Conservation (phyloP, 2,329 filamentous ascomycete genomes). For the Dactylellina haptotyla region DNA sequence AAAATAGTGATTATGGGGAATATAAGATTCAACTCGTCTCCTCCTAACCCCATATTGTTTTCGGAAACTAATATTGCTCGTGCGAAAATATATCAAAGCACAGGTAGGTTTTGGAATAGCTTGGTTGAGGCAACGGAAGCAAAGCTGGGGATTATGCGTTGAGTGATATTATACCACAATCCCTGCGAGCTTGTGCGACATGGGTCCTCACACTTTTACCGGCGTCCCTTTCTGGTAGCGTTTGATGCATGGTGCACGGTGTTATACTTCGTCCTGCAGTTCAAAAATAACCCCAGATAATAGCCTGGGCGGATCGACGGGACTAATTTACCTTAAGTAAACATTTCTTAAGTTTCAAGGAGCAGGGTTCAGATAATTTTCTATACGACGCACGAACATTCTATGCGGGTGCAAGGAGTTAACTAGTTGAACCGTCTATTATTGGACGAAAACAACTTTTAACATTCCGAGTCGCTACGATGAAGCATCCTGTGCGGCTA, state of each 20-base stretch:
- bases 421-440: neutral
- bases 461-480: conserved; percentile 33
- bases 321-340: conserved; percentile 40
- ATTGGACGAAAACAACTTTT: conserved; percentile 17
- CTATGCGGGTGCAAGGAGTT: conserved; percentile 1
- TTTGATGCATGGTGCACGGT: conserved; percentile 32
- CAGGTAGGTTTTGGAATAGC: neutral
- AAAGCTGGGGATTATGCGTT: conserved; percentile 28
- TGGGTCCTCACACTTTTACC: conserved; percentile 34
- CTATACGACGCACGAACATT: conserved; percentile 13
- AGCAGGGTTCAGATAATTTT: conserved; percentile 20
- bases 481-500: conserved; percentile 3
- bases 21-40: neutral
- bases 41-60: neutral
- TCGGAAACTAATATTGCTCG: conserved; percentile 2
- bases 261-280: conserved; percentile 23
- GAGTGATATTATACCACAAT: conserved; percentile 50
- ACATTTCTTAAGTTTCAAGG: conserved; percentile 15
- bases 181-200: conserved; percentile 46
- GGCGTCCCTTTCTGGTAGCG: conserved; percentile 37
- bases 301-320: conserved; percentile 49
- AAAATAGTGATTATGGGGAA: neutral
- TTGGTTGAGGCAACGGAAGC: neutral
- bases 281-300: conserved; percentile 25
- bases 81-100: conserved; percentile 23